phyloP scores from a whole-genome alignment of 495 filamentous ascomycete genomes.

The Lophiostoma macrostomum region DNA sequence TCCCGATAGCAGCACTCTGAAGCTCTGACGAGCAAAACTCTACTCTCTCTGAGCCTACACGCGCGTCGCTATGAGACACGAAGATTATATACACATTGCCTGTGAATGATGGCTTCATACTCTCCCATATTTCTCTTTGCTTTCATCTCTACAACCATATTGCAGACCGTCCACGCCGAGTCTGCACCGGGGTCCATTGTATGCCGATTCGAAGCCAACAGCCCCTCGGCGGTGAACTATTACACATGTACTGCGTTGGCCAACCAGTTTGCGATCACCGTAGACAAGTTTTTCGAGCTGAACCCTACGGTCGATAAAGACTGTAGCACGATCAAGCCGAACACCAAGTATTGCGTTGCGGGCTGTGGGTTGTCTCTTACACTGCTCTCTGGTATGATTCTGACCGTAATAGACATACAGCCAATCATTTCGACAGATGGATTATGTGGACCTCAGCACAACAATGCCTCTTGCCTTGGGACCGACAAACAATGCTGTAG shows the following conservation, averaged over 20 bases:
- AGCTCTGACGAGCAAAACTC: too few species aligned
- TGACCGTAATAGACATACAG: background rate
- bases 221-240: background rate
- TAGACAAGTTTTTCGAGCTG: background rate
- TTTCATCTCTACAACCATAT: too few species aligned
- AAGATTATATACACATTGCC: too few species aligned
- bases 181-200: background rate
- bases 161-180: too few species aligned
- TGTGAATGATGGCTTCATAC: too few species aligned
- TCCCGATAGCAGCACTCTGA: too few species aligned
- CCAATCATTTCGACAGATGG: background rate
- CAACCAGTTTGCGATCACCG: background rate
- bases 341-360: conserved; percentile 1
- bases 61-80: too few species aligned
- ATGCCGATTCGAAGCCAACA: background rate
- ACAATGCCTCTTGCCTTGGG: conserved; percentile 3
- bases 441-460: conserved; percentile 2
- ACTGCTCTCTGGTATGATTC: background rate
- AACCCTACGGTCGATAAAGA: background rate
- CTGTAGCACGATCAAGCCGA: background rate
- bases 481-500: conserved; percentile 2
- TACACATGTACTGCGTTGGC: conserved; percentile 2
- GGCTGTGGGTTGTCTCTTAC: background rate
- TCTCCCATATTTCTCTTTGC: too few species aligned
- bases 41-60: too few species aligned